Evolutionary conservation across 495 filamentous ascomycete genomes (phyloP).

Genomic region (Cercophora newfieldiana): DNA sequence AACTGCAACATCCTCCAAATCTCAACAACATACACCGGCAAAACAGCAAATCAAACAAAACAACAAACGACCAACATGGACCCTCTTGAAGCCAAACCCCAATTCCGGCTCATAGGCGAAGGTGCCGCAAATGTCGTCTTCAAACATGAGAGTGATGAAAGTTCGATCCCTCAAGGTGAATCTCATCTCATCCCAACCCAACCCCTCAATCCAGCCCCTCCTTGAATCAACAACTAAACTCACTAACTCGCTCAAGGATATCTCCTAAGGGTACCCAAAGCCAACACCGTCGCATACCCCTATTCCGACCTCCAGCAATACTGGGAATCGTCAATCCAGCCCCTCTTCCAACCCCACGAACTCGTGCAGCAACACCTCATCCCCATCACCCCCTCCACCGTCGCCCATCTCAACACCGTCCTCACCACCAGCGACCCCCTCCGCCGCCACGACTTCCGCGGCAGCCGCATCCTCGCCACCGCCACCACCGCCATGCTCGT

Average conservation of each 20-base stretch:
- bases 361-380: conserved; percentile 63
- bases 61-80: neutral
- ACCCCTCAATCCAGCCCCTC: neutral
- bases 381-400: conserved; percentile 28
- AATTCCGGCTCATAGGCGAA: conserved; percentile 51
- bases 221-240: neutral
- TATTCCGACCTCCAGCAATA: conserved; percentile 57
- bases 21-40: neutral
- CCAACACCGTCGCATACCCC: conserved; percentile 53
- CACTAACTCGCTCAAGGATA: conserved; percentile 48
- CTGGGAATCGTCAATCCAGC: conserved; percentile 57
- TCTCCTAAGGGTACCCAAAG: conserved; percentile 67
- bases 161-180: neutral
- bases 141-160: conserved; percentile 13
- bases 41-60: neutral
- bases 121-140: conserved; percentile 75
- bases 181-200: conserved; percentile 32
- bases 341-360: conserved; percentile 57
- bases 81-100: neutral
- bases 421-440: conserved; percentile 43
- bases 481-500: conserved; percentile 70
- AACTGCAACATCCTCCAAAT: neutral
- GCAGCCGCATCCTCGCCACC: conserved; percentile 55
- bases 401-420: conserved; percentile 50
- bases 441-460: conserved; percentile 51